Conservation (phyloP, 192 early-diverging fungal species). For the Gamsiella multidivaricata region DNA sequence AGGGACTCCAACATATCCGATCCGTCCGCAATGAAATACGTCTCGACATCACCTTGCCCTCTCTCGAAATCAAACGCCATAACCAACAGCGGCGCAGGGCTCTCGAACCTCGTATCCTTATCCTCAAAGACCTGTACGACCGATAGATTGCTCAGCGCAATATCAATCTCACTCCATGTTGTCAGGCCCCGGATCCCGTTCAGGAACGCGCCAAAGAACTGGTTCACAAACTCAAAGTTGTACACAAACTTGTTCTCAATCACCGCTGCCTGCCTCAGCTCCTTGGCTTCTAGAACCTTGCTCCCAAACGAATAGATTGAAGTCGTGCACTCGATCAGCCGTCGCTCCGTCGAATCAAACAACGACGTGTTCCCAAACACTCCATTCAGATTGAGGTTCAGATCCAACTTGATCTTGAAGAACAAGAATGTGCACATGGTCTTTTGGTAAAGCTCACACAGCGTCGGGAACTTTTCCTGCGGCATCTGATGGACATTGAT, state of each 20-base stretch:
- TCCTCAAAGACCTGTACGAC: constrained; percentile 63
- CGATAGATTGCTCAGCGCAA: constrained; percentile 63
- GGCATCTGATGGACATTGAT: constrained; percentile 46
- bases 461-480: constrained; percentile 49
- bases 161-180: constrained; percentile 64
- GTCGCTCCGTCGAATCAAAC: constrained; percentile 61
- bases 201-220: constrained; percentile 68
- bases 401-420: constrained; percentile 61
- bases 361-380: constrained; percentile 63
- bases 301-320: constrained; percentile 65
- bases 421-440: constrained; percentile 51
- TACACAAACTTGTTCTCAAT: constrained; percentile 60
- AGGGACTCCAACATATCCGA: constrained; percentile 45
- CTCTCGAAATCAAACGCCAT: constrained; percentile 67
- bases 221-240: constrained; percentile 65
- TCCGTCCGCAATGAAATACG: constrained; percentile 54
- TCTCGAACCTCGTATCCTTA: constrained; percentile 42
- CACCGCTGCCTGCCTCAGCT: constrained; percentile 60
- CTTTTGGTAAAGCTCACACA: constrained; percentile 50
- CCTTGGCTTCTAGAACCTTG: constrained; percentile 60
- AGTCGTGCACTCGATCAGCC: constrained; percentile 63
- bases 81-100: constrained; percentile 46
- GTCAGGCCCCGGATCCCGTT: constrained; percentile 58
- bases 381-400: constrained; percentile 54
- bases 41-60: constrained; percentile 62